Evolutionary conservation across 495 filamentous ascomycete genomes (phyloP).

Genomic region (Lichina pygmaea): DNA sequence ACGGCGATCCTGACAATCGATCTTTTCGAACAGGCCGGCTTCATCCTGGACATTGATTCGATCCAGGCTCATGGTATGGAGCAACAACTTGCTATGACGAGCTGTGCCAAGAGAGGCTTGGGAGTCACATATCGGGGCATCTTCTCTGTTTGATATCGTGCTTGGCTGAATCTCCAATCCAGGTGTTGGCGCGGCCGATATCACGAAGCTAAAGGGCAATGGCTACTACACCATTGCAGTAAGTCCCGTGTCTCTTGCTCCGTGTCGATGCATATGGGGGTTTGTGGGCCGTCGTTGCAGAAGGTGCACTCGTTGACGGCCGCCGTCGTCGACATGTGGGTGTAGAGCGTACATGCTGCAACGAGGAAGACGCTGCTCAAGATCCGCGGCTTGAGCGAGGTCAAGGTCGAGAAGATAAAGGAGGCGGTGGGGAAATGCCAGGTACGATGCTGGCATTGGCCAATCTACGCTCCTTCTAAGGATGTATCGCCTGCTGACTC

Average conservation of each 20-base stretch:
- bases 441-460: slow-evolving; percentile 14
- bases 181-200: slow-evolving; percentile 50
- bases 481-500: no score
- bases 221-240: slow-evolving; percentile 50
- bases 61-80: slow-evolving; percentile 41
- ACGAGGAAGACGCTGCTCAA: slow-evolving; percentile 39
- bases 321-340: neutral
- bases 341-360: slow-evolving; percentile 34
- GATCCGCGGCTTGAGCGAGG: slow-evolving; percentile 59
- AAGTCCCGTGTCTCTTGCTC: slow-evolving; percentile 2
- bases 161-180: neutral
- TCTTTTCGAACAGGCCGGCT: slow-evolving; percentile 9
- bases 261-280: neutral
- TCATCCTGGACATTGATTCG: slow-evolving; percentile 49
- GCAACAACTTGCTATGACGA: no score
- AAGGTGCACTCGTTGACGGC: no score
- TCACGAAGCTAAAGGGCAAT: slow-evolving; percentile 43
- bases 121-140: no score
- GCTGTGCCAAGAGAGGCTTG: no score
- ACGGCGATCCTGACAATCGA: no score
- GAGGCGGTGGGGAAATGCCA: slow-evolving; percentile 47
- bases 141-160: neutral
- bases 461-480: neutral
- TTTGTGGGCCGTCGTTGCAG: no score
- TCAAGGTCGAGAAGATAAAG: slow-evolving; percentile 62